A percentile compares a stretch with the other conserved stretches of the same genome.
These are phyloP conservation scores for Colletotrichum phormii DNA, from an alignment of 2,329 filamentous ascomycete genomes.

Conservation along the genomic window DNA sequence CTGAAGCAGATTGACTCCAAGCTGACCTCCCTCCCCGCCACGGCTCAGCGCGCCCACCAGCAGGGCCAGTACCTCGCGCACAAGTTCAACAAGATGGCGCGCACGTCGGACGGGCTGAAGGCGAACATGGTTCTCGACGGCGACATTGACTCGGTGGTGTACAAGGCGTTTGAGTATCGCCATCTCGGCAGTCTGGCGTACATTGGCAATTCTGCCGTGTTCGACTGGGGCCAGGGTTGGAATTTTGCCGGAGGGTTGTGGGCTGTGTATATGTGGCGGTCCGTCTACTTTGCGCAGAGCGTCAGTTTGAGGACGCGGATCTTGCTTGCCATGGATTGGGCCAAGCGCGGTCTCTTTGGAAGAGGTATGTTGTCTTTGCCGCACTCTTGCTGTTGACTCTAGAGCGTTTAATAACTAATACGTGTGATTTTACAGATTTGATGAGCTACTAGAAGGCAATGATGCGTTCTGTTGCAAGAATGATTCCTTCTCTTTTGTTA, in stretches of 20 bases:
- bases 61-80: conserved; percentile 92
- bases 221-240: conserved; percentile 85
- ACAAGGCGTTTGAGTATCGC: conserved; percentile 93
- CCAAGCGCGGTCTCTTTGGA: conserved; percentile 94
- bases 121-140: conserved; percentile 88
- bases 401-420: conserved; percentile 16
- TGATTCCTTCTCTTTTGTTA: conserved; percentile 13
- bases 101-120: conserved; percentile 77
- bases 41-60: conserved; percentile 95
- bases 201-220: conserved; percentile 95
- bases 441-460: conserved; percentile 46
- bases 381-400: no score
- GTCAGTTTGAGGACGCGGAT: conserved; percentile 91
- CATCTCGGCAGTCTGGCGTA: conserved; percentile 95
- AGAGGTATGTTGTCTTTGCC: conserved; percentile 74
- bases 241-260: conserved; percentile 85
- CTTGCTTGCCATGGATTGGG: conserved; percentile 97
- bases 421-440: conserved; percentile 42
- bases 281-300: conserved; percentile 97
- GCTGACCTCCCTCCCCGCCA: conserved; percentile 92
- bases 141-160: conserved; percentile 90
- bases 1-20: conserved; percentile 94
- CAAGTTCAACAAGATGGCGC: conserved; percentile 93
- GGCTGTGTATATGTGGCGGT: conserved; percentile 96
- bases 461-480: not conserved